phyloP scores from a whole-genome alignment of 2,329 filamentous ascomycete species.

The Clonostachys rosea region DNA sequence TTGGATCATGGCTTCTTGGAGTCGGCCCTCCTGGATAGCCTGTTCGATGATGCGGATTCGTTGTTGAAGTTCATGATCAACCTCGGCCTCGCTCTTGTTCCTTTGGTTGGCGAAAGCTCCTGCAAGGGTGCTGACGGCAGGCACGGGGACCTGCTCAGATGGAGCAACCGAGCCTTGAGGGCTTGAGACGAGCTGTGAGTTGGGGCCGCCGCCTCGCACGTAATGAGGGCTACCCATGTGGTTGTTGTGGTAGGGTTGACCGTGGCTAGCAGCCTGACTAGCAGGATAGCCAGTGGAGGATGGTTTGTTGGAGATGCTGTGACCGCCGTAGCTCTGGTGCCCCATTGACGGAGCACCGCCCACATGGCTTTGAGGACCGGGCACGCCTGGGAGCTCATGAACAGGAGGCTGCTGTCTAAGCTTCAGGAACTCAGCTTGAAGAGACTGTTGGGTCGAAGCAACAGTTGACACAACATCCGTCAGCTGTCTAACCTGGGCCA shows the following conservation, averaged over 20 bases:
- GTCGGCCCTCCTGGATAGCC: constrained; percentile 55
- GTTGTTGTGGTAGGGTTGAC: constrained; percentile 24
- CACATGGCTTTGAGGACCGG: constrained; percentile 17
- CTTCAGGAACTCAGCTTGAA: constrained; percentile 61
- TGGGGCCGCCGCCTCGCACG: constrained; percentile 16
- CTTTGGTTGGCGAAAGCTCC: constrained; percentile 27
- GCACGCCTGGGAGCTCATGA: constrained; percentile 31
- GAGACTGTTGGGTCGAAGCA: constrained; percentile 62
- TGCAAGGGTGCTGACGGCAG: constrained; percentile 24
- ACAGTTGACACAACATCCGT: constrained; percentile 66
- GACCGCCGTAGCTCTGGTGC: constrained; percentile 1
- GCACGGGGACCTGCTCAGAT: constrained; percentile 24
- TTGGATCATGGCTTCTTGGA: constrained; percentile 59
- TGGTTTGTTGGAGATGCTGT: neutral
- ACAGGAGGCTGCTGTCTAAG: constrained; percentile 44
- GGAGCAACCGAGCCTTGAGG: constrained; percentile 14
- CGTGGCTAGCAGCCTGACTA: constrained; percentile 23
- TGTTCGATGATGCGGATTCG: constrained; percentile 55
- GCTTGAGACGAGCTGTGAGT: constrained; percentile 20
- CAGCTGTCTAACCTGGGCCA: constrained; percentile 60
- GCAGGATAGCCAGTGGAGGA: constrained; percentile 12
- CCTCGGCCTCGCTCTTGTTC: constrained; percentile 24
- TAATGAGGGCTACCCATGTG: constrained; percentile 28
- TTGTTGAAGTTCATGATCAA: constrained; percentile 46
- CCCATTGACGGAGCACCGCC: neutral